These are phyloP conservation scores for Nyctanthes arbortristis DNA, from an alignment of 257 asterid species.

Conservation along the genomic window DNA sequence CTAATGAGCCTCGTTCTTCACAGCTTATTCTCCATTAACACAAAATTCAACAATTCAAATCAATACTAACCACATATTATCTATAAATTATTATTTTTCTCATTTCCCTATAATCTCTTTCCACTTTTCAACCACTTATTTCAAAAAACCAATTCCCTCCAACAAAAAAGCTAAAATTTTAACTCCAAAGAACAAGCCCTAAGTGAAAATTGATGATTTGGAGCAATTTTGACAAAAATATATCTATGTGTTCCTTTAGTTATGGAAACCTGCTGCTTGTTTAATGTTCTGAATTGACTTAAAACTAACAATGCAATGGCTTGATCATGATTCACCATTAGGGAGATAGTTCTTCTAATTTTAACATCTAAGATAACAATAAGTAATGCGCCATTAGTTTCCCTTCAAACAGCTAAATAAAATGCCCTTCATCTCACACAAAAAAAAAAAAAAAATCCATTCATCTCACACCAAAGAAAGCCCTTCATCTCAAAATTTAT, in stretches of 20 bases:
- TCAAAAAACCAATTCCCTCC: too few relatives aligned
- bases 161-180: too few relatives aligned
- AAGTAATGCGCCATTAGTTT: not conserved
- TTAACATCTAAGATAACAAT: not conserved
- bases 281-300: too few relatives aligned
- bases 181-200: too few relatives aligned
- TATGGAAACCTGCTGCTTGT: conserved; percentile 12
- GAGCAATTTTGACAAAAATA: conserved; percentile 5
- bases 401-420: not conserved
- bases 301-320: not conserved
- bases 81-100: too few relatives aligned
- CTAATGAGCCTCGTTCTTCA: not conserved
- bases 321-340: conserved; percentile 11
- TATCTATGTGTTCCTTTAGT: conserved; percentile 1
- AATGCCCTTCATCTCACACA: not conserved
- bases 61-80: too few relatives aligned
- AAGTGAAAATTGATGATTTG: conserved; percentile 10
- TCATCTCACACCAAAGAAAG: too few relatives aligned
- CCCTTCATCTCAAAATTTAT: too few relatives aligned
- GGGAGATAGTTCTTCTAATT: not conserved
- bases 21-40: not conserved
- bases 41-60: too few relatives aligned
- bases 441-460: too few relatives aligned
- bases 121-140: too few relatives aligned
- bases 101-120: too few relatives aligned